Base-by-base conservation (phyloP, 768 basidiomycete genomes). In the Leccinum sublutescens region DNA sequence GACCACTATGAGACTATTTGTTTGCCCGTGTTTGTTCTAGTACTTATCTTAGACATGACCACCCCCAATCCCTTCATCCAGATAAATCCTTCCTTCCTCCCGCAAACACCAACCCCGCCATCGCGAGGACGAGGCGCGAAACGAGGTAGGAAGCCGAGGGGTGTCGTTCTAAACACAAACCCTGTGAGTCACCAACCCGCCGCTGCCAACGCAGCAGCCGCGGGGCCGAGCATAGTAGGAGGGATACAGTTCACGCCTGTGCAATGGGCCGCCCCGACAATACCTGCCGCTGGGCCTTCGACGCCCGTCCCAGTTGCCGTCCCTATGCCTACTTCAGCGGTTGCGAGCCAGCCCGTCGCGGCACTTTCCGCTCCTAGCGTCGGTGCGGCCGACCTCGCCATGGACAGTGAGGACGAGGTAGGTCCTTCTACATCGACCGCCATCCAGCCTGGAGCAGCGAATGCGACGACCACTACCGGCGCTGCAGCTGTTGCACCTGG, bases 231-330 rank as follows among this genome's bases (percentile, higher is more conserved):
- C n/a, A 3, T 57, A 40, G 43, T 47, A 10, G 19, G 9, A 10
- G 9, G 17, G 23, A 3, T 52, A 25, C 68, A 63, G 9, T 77
- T 77, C 52, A 70, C 76, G 4, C 74, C 75, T 11, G 76, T 77
- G 6, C 78, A 78, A 55, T 79, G 79, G 79, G 56, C 76, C 1
- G 65, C 61, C 49, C 70, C 71, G 0, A 60, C 62, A 17, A 17
- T 60, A 9, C 57, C 61, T 33, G 52, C 49, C 14, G 49, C 58
- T 0, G 62, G 54, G 8, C 17, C 68, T 11, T 36, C 60, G 2
- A 57, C 66, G 1, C 68, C 68, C 36, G 14, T 57, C 10, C 62
- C 61, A 9, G 58, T 59, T 2, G 7, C 61, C 5, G 55, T 48
- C 6, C 36, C 55, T 4, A 50, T 57, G 4, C 59, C 65, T 27